A percentile compares a stretch with the other conserved stretches of the same genome.
Conservation (phyloP, 805 yeast species). For the Ogataea neopini region DNA sequence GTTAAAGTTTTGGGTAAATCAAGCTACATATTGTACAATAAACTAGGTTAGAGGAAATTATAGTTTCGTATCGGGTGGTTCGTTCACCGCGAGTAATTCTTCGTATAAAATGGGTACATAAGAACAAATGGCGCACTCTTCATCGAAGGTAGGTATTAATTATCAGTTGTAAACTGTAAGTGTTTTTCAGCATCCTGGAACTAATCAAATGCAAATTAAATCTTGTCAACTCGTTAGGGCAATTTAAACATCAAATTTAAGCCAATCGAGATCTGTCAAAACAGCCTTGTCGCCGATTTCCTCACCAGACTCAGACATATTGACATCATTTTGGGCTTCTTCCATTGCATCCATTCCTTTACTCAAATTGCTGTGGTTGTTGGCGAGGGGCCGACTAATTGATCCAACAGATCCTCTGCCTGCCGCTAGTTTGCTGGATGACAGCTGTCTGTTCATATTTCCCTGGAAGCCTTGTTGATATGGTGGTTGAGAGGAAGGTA, state of each 20-base stretch:
- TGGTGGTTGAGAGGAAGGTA: background rate
- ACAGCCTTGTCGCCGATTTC: conserved; percentile 1
- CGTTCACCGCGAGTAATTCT: too few species aligned
- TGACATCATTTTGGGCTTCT: background rate
- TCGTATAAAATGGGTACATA: background rate
- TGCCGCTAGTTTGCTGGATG: background rate
- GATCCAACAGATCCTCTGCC: conserved; percentile 8
- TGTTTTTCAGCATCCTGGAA: background rate
- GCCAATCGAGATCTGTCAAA: conserved; percentile 36
- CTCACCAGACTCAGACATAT: background rate
- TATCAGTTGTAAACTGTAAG: too few species aligned
- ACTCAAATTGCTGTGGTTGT: conserved; percentile 17
- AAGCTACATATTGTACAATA: background rate
- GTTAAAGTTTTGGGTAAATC: too few species aligned
- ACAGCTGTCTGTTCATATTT: background rate
- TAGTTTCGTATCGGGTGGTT: too few species aligned
- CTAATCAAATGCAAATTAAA: too few species aligned
- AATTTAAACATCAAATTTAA: conserved; percentile 34
- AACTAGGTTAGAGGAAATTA: too few species aligned
- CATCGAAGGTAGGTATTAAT: background rate
- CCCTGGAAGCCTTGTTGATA: background rate
- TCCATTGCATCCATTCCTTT: conserved; percentile 19
- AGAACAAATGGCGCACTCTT: background rate
- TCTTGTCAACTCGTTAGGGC: too few species aligned
- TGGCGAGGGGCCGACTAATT: background rate